Base-by-base conservation (phyloP, 2,329 filamentous ascomycete genomes). In the Zalaria obscura region DNA sequence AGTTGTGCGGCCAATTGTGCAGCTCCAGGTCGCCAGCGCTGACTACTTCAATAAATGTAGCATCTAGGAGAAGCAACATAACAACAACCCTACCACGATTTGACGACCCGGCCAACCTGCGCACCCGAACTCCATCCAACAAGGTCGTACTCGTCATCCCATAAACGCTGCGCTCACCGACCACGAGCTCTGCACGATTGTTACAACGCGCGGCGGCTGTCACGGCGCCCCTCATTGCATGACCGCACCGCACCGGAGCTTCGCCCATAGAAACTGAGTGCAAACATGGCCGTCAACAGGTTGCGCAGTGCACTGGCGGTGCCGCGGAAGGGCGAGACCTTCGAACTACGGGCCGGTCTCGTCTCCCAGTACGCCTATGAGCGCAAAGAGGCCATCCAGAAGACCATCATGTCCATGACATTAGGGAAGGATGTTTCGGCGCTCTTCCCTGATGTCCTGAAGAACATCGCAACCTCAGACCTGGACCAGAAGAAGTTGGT, bases 371-470 rank as follows among this genome's bases (percentile, higher is more conserved):
- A 96, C 81, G 91, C 91, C 46, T 95, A 93, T 67, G 91, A 98
- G 75, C 81, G 77, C 57, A 98, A 98, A 66, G 91, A 98, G 70
- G 84, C 91, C 25, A 98, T 98, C 54, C 91, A 98, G 62, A 96
- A 94, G 73, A 98, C 91, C 50, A 98, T 98, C 68, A 96, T 96
- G 88, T 88, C 91, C 60, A 98, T 98, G 91, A 98, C 91, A 1
- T 64, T 98, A 53, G 91, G 91, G 62, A 98, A 98, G 65, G 91
- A 98, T 66, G 91, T 98, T 45, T 98, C 91, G 41, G 84, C 88
- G 43, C 70, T 98, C 49, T 98, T 98, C 61, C 91, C 91, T 2
- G 91, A 98, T 59, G 91, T 98, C 29, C 70, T 98, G 49, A 98
- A 98, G 74, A 98, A 98, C 59, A 98, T 98, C 63, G 91, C 91